A percentile compares a stretch with the other conserved stretches of the same genome.
These are phyloP conservation scores for Blastobotrys illinoisensis DNA, from an alignment of 1,139 yeast species.

Conservation along the genomic window DNA sequence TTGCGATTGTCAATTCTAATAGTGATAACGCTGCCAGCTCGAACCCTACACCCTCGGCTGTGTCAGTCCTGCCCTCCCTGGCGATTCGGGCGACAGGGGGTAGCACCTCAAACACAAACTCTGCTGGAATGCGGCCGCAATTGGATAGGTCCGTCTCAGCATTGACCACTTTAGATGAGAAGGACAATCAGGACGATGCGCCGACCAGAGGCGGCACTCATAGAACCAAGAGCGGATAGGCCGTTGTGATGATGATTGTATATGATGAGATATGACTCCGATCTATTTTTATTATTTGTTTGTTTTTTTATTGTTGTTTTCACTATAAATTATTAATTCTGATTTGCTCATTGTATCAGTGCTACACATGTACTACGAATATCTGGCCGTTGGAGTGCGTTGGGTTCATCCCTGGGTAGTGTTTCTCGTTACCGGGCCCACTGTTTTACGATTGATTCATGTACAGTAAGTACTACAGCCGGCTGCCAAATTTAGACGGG, in stretches of 20 bases:
- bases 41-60: not conserved
- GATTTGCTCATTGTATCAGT: not conserved
- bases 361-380: not conserved
- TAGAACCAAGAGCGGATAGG: not conserved
- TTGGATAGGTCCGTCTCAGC: not conserved
- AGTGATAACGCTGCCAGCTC: not conserved
- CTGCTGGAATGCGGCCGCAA: not conserved
- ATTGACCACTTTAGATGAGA: not conserved
- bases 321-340: not conserved
- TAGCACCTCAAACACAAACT: not conserved
- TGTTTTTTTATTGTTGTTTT: not conserved
- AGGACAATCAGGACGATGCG: not conserved
- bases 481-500: too few species aligned
- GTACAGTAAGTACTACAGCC: too few species aligned
- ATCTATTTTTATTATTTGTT: not conserved
- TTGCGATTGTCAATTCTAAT: not conserved
- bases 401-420: not conserved
- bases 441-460: not conserved
- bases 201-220: not conserved
- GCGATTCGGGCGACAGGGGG: not conserved
- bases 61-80: not conserved
- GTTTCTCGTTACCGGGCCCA: not conserved
- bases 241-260: not conserved
- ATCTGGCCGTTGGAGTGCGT: not conserved
- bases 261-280: not conserved